Percentiles rank a stretch among this genome's conserved stretches.
phyloP scores from a whole-genome alignment of 2,329 filamentous ascomycete species.

The Pseudocercospora eumusae region DNA sequence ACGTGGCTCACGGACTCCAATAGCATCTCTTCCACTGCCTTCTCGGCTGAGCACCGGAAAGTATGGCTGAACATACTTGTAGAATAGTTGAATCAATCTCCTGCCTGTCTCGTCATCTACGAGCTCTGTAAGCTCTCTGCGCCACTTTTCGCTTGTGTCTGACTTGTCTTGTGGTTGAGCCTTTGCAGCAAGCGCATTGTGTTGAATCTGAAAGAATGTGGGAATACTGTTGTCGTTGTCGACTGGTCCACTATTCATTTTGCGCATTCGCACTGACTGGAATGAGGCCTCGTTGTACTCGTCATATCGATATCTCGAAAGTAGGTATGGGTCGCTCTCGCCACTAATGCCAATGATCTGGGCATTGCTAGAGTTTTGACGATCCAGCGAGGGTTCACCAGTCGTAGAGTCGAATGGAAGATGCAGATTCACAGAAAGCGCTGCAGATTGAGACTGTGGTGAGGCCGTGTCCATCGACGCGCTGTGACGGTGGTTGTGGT shows the following conservation, averaged over 20 bases:
- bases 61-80: constrained; percentile 49
- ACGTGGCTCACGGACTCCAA: constrained; percentile 37
- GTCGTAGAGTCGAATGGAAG: constrained; percentile 35
- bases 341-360: constrained; percentile 40
- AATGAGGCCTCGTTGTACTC: constrained; percentile 40
- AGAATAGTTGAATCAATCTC: constrained; percentile 45
- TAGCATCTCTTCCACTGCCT: constrained; percentile 36
- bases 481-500: constrained; percentile 23
- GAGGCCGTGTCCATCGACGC: constrained; percentile 33
- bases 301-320: constrained; percentile 40
- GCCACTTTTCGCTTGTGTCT: constrained; percentile 32
- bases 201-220: constrained; percentile 41
- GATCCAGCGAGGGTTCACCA: constrained; percentile 38
- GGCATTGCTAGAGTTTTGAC: constrained; percentile 37
- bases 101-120: constrained; percentile 39
- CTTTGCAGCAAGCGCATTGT: constrained; percentile 40
- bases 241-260: constrained; percentile 33
- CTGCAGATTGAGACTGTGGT: constrained; percentile 27
- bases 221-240: constrained; percentile 33
- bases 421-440: constrained; percentile 27
- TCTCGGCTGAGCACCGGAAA: constrained; percentile 47
- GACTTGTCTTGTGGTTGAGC: constrained; percentile 39
- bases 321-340: constrained; percentile 39
- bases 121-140: constrained; percentile 38
- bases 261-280: constrained; percentile 38